Evolutionary conservation across 2,329 filamentous ascomycete species (phyloP).

Genomic region (Harringtonia lauricola): DNA sequence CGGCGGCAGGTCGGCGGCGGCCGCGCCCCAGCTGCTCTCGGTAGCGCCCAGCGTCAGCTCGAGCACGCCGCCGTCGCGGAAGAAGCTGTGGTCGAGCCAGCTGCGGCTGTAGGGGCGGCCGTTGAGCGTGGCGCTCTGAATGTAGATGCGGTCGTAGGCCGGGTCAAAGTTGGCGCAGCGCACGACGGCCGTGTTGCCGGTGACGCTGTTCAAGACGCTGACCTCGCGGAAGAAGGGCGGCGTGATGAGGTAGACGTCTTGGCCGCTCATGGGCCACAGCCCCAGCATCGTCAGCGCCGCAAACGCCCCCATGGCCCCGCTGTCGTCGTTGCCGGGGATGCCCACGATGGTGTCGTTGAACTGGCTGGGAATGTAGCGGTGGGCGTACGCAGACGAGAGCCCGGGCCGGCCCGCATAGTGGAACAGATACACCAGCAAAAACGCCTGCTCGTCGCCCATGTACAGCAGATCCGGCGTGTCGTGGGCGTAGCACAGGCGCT

Average conservation of each 20-base stretch:
- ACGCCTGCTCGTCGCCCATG: constrained; percentile 33
- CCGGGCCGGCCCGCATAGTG: constrained; percentile 51
- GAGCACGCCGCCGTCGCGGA: constrained; percentile 42
- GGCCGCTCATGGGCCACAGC: constrained; percentile 43
- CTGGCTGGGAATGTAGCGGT: constrained; percentile 47
- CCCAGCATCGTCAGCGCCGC: constrained; percentile 43
- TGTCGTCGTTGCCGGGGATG: constrained; percentile 52
- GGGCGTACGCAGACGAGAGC: constrained; percentile 33
- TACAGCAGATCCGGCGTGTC: constrained; percentile 16
- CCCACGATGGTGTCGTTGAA: constrained; percentile 47
- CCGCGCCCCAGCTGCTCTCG: constrained; percentile 44
- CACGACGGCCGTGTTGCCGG: constrained; percentile 39
- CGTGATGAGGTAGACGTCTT: constrained; percentile 47
- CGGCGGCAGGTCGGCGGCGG: constrained; percentile 14
- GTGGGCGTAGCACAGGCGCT: constrained; percentile 15
- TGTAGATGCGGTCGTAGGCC: constrained; percentile 5
- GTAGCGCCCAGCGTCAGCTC: constrained; percentile 38
- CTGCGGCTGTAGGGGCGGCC: constrained; percentile 43
- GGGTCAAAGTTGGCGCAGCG: constrained; percentile 45
- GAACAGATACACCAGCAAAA: constrained; percentile 42
- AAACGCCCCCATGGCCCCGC: constrained; percentile 47
- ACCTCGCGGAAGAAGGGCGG: constrained; percentile 45
- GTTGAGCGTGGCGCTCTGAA: constrained; percentile 34
- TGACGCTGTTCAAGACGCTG: constrained; percentile 32
- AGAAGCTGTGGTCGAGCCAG: constrained; percentile 51